Percentiles rank a stretch among this genome's conserved stretches.
Conservation (phyloP, 768 basidiomycete species). For the Trametes elegans region DNA sequence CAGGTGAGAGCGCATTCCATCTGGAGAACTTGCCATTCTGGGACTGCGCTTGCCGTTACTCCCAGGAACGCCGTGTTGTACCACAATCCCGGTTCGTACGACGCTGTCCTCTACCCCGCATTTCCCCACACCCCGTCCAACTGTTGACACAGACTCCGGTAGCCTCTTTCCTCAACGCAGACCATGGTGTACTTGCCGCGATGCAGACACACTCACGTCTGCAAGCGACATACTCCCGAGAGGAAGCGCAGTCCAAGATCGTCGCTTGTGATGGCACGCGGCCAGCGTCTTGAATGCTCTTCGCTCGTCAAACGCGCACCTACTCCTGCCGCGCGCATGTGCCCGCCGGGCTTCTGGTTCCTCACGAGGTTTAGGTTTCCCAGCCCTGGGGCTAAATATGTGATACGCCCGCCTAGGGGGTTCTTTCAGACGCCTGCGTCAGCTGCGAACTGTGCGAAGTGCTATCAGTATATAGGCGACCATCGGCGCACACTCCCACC, state of each 20-base stretch:
- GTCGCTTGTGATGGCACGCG: too few relatives aligned
- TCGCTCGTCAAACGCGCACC: too few relatives aligned
- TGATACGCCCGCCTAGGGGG: not conserved
- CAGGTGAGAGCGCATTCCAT: too few relatives aligned
- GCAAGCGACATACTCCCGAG: too few relatives aligned
- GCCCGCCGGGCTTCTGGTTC: conserved; percentile 1
- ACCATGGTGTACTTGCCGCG: too few relatives aligned
- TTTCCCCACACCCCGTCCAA: not conserved
- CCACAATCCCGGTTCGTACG: too few relatives aligned
- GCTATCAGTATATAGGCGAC: conserved; percentile 9
- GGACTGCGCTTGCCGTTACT: too few relatives aligned
- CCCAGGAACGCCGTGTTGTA: not conserved
- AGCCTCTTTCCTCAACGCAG: not conserved
- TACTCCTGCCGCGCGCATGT: not conserved
- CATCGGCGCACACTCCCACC: conserved; percentile 3
- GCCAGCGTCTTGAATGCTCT: too few relatives aligned
- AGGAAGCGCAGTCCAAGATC: too few relatives aligned
- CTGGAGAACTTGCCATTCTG: too few relatives aligned
- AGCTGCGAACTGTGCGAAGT: conserved; percentile 8
- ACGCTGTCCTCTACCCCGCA: not conserved
- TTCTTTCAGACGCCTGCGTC: conserved; percentile 13
- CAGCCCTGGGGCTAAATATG: conserved; percentile 12
- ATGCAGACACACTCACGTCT: too few relatives aligned
- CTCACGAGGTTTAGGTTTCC: not conserved
- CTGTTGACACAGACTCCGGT: not conserved